Evolutionary conservation across 768 basidiomycete genomes (phyloP).

Genomic region (Boletus patriciae): DNA sequence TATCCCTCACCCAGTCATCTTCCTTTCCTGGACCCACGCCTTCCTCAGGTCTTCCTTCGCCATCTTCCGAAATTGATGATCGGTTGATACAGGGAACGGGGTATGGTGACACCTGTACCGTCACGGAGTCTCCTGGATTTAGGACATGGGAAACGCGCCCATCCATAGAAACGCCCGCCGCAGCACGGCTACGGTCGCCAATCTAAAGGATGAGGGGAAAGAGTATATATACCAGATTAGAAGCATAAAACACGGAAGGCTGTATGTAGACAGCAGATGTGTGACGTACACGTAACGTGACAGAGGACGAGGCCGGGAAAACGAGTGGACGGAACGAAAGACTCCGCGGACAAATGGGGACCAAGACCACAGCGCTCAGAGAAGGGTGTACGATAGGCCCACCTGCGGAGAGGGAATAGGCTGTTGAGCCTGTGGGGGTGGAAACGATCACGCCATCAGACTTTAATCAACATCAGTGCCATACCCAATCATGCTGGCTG

Average conservation of each 20-base stretch:
- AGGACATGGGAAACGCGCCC: slow-evolving; percentile 83
- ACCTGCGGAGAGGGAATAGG: slow-evolving; percentile 93
- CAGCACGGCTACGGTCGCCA: slow-evolving; percentile 78
- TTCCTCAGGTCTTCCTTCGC: slow-evolving; percentile 47
- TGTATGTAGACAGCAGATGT: neutral
- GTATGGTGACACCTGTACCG: slow-evolving; percentile 79
- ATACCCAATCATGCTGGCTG: slow-evolving; percentile 9
- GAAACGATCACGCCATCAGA: slow-evolving; percentile 93
- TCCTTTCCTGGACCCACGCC: slow-evolving; percentile 79
- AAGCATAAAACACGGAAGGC: neutral
- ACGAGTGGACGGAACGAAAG: slow-evolving; percentile 90
- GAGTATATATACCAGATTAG: neutral
- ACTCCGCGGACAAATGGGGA: slow-evolving; percentile 94
- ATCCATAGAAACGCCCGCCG: slow-evolving; percentile 92
- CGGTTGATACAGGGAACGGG: slow-evolving; percentile 94
- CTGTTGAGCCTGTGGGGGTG: slow-evolving; percentile 95
- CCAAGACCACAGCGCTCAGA: slow-evolving; percentile 83
- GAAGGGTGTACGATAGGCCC: slow-evolving; percentile 96
- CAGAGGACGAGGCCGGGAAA: slow-evolving; percentile 77
- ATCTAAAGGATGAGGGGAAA: slow-evolving; percentile 49
- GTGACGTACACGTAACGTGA: slow-evolving; percentile 65
- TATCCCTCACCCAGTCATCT: slow-evolving; percentile 96
- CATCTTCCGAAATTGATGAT: slow-evolving; percentile 65
- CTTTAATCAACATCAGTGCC: slow-evolving; percentile 40
- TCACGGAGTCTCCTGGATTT: slow-evolving; percentile 81